phyloP scores from a whole-genome alignment of 352 stramenopile species.

The Elongisporangium prolatum region DNA sequence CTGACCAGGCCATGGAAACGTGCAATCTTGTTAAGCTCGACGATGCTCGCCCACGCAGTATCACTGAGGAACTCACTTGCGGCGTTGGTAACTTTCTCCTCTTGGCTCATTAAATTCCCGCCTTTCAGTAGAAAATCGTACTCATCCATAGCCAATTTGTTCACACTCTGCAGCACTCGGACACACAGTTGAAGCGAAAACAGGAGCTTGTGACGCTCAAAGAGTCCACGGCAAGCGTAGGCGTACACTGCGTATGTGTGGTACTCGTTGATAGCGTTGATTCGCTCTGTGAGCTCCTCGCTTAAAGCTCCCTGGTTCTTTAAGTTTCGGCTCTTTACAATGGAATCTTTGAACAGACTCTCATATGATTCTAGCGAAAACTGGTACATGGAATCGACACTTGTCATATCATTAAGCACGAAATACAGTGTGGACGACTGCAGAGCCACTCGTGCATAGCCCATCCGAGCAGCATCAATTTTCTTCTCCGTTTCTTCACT shows the following conservation, averaged over 20 bases:
- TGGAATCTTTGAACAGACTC: constrained; percentile 93
- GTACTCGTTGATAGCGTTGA: constrained; percentile 93
- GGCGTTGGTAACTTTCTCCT: constrained; percentile 79
- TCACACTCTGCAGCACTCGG: constrained; percentile 87
- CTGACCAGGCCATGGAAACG: constrained; percentile 85
- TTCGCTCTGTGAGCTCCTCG: constrained; percentile 81
- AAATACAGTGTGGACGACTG: constrained; percentile 96
- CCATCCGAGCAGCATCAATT: constrained; percentile 92
- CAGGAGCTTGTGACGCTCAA: constrained; percentile 95
- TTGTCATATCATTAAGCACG: constrained; percentile 93
- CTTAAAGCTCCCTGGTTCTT: constrained; percentile 76
- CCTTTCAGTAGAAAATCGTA: constrained; percentile 95
- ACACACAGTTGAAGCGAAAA: constrained; percentile 95
- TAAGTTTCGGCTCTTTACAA: constrained; percentile 81
- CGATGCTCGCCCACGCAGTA: constrained; percentile 84
- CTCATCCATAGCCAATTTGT: constrained; percentile 90
- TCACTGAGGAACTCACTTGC: constrained; percentile 86
- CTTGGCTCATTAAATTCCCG: constrained; percentile 52
- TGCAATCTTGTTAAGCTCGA: constrained; percentile 89
- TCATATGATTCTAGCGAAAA: constrained; percentile 95
- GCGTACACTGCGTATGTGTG: constrained; percentile 95
- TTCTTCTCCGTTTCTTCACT: constrained; percentile 95
- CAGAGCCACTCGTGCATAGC: constrained; percentile 89
- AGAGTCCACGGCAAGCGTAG: constrained; percentile 93
- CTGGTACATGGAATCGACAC: constrained; percentile 97